Evolutionary conservation across 345 rosid species (phyloP), one percentile per base, ranked within the genome.

Genomic region (Xanthoceras sorbifolium): DNA sequence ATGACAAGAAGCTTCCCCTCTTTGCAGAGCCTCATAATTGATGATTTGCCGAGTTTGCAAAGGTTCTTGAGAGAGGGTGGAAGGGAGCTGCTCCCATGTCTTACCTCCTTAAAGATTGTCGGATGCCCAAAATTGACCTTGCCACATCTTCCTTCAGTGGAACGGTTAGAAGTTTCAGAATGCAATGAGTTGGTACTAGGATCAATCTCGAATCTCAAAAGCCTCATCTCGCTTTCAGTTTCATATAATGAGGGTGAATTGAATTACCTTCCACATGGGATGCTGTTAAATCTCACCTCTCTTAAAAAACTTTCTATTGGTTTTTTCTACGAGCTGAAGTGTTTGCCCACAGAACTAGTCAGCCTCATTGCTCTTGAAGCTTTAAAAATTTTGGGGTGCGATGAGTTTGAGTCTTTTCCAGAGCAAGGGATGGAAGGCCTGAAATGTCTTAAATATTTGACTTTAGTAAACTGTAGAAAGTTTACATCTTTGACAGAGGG

Each of bases 381-480:
- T 6, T 68, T 44, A 26, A 0, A 0, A 14, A 44, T 68, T 25
- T 1, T 12, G 46, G 0, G 0, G 0, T 42, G 46, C 10, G 9
- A 8, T 38, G 42, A 38, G 42, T 38, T 38, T 1, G 42, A 38
- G 50, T 46, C 50, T 11, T 46, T 46, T 46, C 50, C 15, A 46
- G 50, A 46, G 50, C 50, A 46, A 46, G 50, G 50, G 15, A 44
- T 44, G 50, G 50, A 11, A 46, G 52, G 14, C 52, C 52, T 46
- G 4, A 46, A 46, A 46, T 12, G 52, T 10, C 52, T 46, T 46
- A 46, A 11, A 46, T 46, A 46, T 46, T 46, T 46, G 52, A 12
- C 0, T 14, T 46, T 46, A 46, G 0, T 0, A 0, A 0, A 46
- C 0, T 46, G 52, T 46, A 2, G 3, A 46, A 46, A 2, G 18